A percentile compares a stretch with the other conserved stretches of the same genome.
Conservation (phyloP, 2,329 filamentous ascomycete genomes). For the Stagonosporopsis chrysanthemi region DNA sequence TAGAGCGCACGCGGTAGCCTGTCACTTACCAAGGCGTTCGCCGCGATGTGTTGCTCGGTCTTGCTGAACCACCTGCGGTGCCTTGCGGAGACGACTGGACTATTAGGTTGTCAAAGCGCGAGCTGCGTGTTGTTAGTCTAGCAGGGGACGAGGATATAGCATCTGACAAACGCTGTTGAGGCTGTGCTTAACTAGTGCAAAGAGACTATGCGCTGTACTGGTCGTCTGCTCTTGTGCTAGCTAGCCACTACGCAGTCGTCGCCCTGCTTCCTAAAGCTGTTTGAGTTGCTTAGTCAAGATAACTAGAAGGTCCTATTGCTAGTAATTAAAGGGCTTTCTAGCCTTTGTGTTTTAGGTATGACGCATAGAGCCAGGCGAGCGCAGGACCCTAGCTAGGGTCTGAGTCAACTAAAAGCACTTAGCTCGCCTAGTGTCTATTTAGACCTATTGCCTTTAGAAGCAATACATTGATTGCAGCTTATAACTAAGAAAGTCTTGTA, state of each 20-base stretch:
- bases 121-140: constrained; percentile 1
- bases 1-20: constrained; percentile 8
- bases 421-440: no score
- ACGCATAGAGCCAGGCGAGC: not conserved
- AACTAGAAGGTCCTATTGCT: constrained; percentile 7
- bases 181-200: constrained; percentile 1
- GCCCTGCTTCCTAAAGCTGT: constrained; percentile 4
- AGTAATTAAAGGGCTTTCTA: constrained; percentile 3
- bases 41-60: not conserved
- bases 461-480: no score
- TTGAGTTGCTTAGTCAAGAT: constrained; percentile 3
- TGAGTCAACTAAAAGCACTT: constrained; percentile 1
- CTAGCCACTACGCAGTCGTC: not conserved
- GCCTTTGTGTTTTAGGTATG: constrained; percentile 1
- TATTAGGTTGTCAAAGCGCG: not conserved
- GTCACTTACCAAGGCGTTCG: constrained; percentile 9
- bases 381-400: not conserved
- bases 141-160: constrained; percentile 4
- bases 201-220: not conserved
- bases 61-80: constrained; percentile 3
- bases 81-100: not conserved
- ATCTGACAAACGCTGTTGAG: constrained; percentile 8
- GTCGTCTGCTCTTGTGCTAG: constrained; percentile 5
- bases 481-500: no score
- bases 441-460: no score